Conservation (phyloP, 176 grass and related monocot species). For the Cenchrus fungigraminus region DNA sequence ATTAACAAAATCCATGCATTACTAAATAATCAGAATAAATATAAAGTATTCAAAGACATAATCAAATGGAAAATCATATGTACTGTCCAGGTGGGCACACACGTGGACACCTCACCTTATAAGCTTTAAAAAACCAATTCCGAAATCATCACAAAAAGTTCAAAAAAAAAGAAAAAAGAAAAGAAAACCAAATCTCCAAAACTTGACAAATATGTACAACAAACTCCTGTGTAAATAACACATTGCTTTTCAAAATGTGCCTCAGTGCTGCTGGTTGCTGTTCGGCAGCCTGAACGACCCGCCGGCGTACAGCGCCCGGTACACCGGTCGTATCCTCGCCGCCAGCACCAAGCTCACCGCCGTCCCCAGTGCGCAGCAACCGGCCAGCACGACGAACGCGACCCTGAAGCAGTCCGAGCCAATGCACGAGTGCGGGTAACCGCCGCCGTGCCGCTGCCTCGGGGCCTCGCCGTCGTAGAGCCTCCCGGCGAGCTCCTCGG, state of each 20-base stretch:
- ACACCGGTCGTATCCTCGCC: slow-evolving; percentile 63
- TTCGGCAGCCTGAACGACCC: slow-evolving; percentile 51
- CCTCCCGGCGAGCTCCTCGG: slow-evolving; percentile 54
- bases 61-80: too few relatives aligned
- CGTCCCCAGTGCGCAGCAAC: slow-evolving; percentile 53
- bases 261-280: slow-evolving; percentile 20
- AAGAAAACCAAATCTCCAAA: background rate
- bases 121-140: background rate
- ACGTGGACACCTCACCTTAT: background rate
- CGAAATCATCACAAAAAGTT: background rate
- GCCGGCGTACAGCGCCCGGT: slow-evolving; percentile 52
- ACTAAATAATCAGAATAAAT: background rate
- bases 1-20: too few relatives aligned
- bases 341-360: slow-evolving; percentile 51
- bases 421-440: slow-evolving; percentile 35
- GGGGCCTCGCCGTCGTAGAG: slow-evolving; percentile 55
- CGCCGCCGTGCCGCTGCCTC: slow-evolving; percentile 29
- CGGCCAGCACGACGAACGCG: slow-evolving; percentile 61
- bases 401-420: slow-evolving; percentile 58
- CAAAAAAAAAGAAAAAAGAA: background rate
- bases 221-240: background rate
- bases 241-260: background rate
- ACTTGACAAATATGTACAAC: background rate
- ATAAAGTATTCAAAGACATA: background rate
- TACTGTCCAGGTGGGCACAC: background rate